These are phyloP conservation scores for Biscogniauxia mediterranea DNA, from an alignment of 2,329 filamentous ascomycete genomes.

Conservation along the genomic window DNA sequence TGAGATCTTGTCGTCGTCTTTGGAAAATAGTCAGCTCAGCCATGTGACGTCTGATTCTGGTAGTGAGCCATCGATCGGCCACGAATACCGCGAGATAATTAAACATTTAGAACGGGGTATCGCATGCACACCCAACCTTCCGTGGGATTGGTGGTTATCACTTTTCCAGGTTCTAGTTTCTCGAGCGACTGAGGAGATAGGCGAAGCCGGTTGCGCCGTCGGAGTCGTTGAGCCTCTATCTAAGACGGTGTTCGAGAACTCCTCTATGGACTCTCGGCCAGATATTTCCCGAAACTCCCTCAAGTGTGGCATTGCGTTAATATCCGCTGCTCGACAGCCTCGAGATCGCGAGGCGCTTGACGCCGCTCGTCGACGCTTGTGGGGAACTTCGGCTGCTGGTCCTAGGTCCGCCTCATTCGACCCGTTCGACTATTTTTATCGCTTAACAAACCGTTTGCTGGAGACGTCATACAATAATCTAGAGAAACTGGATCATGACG, in stretches of 20 bases:
- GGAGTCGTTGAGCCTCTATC: constrained; percentile 71
- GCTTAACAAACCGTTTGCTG: constrained; percentile 54
- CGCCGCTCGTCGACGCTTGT: constrained; percentile 62
- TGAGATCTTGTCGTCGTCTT: constrained; percentile 41
- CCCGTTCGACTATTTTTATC: constrained; percentile 66
- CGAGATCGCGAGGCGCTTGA: constrained; percentile 63
- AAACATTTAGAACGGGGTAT: constrained; percentile 66
- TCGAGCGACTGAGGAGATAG: constrained; percentile 60
- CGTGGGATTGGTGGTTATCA: constrained; percentile 46
- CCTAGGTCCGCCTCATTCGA: constrained; percentile 49
- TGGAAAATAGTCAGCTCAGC: constrained; percentile 41
- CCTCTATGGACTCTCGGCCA: constrained; percentile 20
- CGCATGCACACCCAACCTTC: constrained; percentile 46
- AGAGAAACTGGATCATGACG: constrained; percentile 37
- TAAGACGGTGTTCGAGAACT: constrained; percentile 46
- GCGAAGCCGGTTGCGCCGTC: constrained; percentile 64
- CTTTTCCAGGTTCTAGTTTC: constrained; percentile 58
- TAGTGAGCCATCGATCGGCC: constrained; percentile 52
- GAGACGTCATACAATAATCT: constrained; percentile 51
- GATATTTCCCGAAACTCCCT: constrained; percentile 30
- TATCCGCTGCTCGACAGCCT: constrained; percentile 52
- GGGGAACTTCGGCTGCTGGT: constrained; percentile 52
- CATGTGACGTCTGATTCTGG: constrained; percentile 39
- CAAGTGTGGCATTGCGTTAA: constrained; percentile 40
- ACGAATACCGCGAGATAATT: constrained; percentile 68